Percentiles rank a stretch among this genome's conserved stretches.
Evolutionary conservation across 2,329 filamentous ascomycete species (phyloP).

Genomic region (Curvularia eragrostidis): DNA sequence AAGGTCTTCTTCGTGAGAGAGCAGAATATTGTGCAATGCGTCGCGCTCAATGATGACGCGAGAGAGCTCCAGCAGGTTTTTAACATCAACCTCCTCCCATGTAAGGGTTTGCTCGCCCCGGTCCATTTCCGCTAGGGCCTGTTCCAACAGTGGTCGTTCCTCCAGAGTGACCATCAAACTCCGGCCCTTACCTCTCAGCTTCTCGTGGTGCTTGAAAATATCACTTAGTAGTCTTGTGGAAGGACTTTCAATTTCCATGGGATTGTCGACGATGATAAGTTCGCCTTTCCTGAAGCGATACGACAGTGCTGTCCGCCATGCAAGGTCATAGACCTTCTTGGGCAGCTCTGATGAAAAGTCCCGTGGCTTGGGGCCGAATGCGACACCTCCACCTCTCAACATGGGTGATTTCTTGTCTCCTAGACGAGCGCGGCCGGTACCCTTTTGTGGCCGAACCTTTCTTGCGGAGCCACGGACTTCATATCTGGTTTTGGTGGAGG

Average conservation of each 20-base stretch:
- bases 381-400: conserved; percentile 82
- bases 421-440: conserved; percentile 77
- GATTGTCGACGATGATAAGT: conserved; percentile 82
- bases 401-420: conserved; percentile 84
- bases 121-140: conserved; percentile 69
- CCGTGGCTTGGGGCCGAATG: conserved; percentile 87
- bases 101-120: conserved; percentile 73
- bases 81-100: conserved; percentile 87
- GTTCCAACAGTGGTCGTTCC: conserved; percentile 62
- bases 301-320: conserved; percentile 91
- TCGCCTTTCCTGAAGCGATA: conserved; percentile 90
- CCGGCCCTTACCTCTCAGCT: conserved; percentile 41
- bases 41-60: conserved; percentile 85
- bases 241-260: conserved; percentile 72
- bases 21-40: conserved; percentile 77
- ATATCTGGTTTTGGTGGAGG: conserved; percentile 62
- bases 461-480: conserved; percentile 83
- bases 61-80: conserved; percentile 86
- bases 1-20: conserved; percentile 39
- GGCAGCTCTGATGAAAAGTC: conserved; percentile 87
- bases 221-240: conserved; percentile 68
- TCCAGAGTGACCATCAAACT: conserved; percentile 42
- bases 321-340: conserved; percentile 91
- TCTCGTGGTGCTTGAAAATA: conserved; percentile 73
- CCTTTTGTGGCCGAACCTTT: conserved; percentile 89